Evolutionary conservation across 495 filamentous ascomycete species (phyloP).

Genomic region (Podospora anserina): DNA sequence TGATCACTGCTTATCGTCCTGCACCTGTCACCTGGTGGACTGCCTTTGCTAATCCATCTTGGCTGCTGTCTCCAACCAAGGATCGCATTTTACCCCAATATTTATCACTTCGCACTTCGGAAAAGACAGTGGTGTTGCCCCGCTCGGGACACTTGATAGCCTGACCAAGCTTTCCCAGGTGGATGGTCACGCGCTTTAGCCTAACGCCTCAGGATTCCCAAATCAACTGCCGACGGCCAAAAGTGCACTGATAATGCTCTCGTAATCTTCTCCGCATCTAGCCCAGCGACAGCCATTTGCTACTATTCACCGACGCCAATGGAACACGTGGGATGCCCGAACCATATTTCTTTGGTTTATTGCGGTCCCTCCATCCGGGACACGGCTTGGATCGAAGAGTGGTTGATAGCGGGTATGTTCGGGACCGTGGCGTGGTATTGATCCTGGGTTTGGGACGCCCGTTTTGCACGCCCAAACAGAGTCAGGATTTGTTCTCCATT

Average conservation of each 20-base stretch:
- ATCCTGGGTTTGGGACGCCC: slow-evolving; percentile 7
- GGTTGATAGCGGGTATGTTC: neutral
- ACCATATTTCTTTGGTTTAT: neutral
- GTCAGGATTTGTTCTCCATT: neutral
- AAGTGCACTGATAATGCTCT: slow-evolving; percentile 8
- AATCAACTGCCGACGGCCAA: slow-evolving; percentile 13
- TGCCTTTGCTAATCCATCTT: no score
- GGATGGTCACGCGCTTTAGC: slow-evolving; percentile 9
- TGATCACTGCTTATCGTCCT: neutral
- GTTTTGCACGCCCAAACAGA: slow-evolving; percentile 10
- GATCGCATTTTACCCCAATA: neutral
- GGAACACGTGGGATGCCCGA: neutral
- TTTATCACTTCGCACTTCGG: neutral
- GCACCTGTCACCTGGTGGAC: neutral
- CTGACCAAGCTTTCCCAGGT: slow-evolving; percentile 9
- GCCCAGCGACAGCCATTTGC: neutral
- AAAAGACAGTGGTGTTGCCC: neutral
- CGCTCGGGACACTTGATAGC: neutral
- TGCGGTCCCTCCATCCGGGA: neutral
- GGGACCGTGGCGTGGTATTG: slow-evolving; percentile 2
- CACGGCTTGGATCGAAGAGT: neutral
- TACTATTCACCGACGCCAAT: neutral
- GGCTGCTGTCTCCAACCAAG: neutral
- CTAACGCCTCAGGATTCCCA: neutral
- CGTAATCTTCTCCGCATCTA: slow-evolving; percentile 13